Base-by-base conservation (phyloP, 2,329 filamentous ascomycete genomes). In the Bipolaris sorokiniana region DNA sequence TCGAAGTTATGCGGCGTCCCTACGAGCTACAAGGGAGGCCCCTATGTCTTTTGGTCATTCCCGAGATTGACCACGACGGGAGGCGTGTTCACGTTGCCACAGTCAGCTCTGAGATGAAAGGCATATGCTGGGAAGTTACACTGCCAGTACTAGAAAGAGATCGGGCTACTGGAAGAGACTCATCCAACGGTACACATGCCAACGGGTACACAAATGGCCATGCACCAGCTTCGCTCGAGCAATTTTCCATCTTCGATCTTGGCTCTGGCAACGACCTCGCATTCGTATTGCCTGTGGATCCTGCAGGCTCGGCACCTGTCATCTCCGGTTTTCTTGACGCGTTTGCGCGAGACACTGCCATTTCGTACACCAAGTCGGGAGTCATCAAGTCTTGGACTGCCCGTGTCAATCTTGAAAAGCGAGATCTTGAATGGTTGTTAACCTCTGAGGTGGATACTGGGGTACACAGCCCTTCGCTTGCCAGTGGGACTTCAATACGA, bases 321-420 rank as follows among this genome's bases (percentile, higher is more conserved):
- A 85, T 87, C 10, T 90, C 91, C 3, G 90, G 89, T 0, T 96
- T 92, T 61, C 83, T 96, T 31, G 92, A 97, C 74, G 86, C 91
- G 0, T 96, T 97, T 73, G 90, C 92, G 10, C 87, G 89, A 37
- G 92, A 97, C 70, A 87, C 96, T 48, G 92, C 91, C 11, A 87
- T 96, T 23, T 95, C 92, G 0, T 96, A 95, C 72, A 94, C 90
- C 0, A 82, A 85, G 20, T 83, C 83, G 9, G 93, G 92, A 0
- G 80, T 88, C 5, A 84, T 97, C 41, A 87, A 90, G 58, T 94
- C 93, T 37, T 96, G 92, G 92, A 92, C 92, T 3, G 91, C 91
- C 3, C 86, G 88, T 53, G 83, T 96, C 34, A 85, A 92, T 65
- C 73, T 79, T 4, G 78, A 82, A 23, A 78, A 81, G n/a, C 76